Percentiles rank a stretch among this genome's conserved stretches.
Evolutionary conservation across 1,139 yeast species (phyloP).

Genomic region (Diutina siamensis): DNA sequence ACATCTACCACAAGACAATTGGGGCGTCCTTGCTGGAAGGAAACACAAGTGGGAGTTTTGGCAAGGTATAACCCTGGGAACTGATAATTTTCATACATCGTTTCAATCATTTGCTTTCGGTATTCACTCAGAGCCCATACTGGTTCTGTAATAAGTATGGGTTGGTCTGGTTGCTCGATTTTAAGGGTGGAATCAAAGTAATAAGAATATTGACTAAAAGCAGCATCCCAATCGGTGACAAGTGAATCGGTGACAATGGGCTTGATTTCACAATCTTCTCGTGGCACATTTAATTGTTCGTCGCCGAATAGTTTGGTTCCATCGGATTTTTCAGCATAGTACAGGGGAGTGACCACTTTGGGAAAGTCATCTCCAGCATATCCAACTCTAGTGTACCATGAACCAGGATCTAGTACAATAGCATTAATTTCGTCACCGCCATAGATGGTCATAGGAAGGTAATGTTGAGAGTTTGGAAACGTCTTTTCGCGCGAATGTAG

Average conservation of each 20-base stretch:
- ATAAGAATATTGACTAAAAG: slow-evolving; percentile 53
- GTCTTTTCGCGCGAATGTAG: neutral
- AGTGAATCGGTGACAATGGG: slow-evolving; percentile 52
- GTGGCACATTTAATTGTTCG: slow-evolving; percentile 38
- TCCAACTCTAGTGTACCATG: slow-evolving; percentile 73
- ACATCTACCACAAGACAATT: slow-evolving; percentile 88
- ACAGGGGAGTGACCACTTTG: slow-evolving; percentile 60
- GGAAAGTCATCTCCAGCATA: slow-evolving; percentile 95
- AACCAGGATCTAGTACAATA: slow-evolving; percentile 84
- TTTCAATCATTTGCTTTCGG: slow-evolving; percentile 63
- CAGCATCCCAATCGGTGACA: slow-evolving; percentile 65
- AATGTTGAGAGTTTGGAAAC: neutral
- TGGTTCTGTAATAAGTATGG: slow-evolving; percentile 72
- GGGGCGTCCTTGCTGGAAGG: slow-evolving; percentile 90
- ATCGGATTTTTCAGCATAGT: slow-evolving; percentile 20
- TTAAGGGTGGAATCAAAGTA: slow-evolving; percentile 37
- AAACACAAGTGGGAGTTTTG: slow-evolving; percentile 77
- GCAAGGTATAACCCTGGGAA: slow-evolving; percentile 84
- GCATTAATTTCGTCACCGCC: slow-evolving; percentile 77
- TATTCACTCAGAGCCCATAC: slow-evolving; percentile 70
- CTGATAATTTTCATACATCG: slow-evolving; percentile 57
- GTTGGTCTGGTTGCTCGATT: slow-evolving; percentile 56
- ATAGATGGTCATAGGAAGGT: slow-evolving; percentile 4
- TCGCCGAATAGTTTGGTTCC: slow-evolving; percentile 38
- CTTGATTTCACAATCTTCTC: slow-evolving; percentile 38